Evolutionary conservation across 2,329 filamentous ascomycete genomes (phyloP), one percentile per base, ranked within the genome.

Genomic region (Coniella lustricola): DNA sequence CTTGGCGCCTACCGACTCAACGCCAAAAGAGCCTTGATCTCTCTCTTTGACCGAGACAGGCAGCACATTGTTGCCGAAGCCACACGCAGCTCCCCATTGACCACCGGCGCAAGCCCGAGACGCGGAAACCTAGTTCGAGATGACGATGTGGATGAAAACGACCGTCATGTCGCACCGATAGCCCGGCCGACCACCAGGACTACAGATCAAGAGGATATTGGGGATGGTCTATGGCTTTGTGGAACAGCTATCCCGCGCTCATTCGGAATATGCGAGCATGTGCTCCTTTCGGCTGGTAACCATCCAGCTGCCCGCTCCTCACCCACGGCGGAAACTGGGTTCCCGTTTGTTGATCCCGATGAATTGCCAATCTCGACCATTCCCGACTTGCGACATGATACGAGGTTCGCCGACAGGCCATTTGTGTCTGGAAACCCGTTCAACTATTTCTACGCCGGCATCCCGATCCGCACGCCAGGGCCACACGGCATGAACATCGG

Each of bases 11-110:
- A 69, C 45, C 66, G 69, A 13, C 61, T 76, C 3, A 62, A 67
- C n/a, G 65, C 63, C 4, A 59, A 63, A 17, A 67, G 73, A 25
- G 62, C 66, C 14, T 55, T 77, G 18, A 66, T 79, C 41, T 78
- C 75, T 1, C 61, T 79, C 16, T 77, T 79, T 51, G 75, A 76
- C 53, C 60, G 59, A 4, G 62, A 64, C 4, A 57, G 66, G 39
- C 74, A 79, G 51, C 68, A 76, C 52, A 61, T 79, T 17, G 60
- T 79, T 14, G 73, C 74, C 46, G 75, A 79, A 52, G 72, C 74
- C 5, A 74, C 73, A 1, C 63, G 64, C 1, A 63, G 61, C 1
- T 60, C 69, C 3, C 67, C 66, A 0, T 56, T 46, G 17, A 10
- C 29, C 8, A n/a, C 10, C 14, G 35, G 36, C 13, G 33, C 44